Evolutionary conservation across 345 rosid genomes (phyloP), one percentile per base, ranked within the genome.

Genomic region (Psidium friedrichsthalianum): DNA sequence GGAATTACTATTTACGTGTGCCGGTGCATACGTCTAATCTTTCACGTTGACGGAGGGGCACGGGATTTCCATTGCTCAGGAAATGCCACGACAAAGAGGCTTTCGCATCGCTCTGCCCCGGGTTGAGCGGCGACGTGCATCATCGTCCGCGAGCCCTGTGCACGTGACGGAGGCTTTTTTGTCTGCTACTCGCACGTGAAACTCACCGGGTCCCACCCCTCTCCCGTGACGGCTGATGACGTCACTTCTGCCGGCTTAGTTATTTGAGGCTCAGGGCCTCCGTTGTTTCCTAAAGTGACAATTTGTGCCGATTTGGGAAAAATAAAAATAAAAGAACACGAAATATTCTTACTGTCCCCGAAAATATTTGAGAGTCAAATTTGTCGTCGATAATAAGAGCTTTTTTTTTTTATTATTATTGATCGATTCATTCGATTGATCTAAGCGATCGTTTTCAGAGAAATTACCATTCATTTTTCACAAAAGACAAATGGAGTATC

Each of bases 281-380:
- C 44, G 44, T 42, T 36, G 36, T 16, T 13, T 53, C 55, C 55
- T 2, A 15, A 53, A 13, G 14, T 5, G 18, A 52, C 0, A 13
- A 27, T 13, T n/a, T 0, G 6, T 2, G 9, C 1, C 1, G 15
- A 1, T 25, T 40, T n/a, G n/a, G 42, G 5, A 40, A 40, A 2
- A 11, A 25, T 36, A 12, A 12, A 27, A 6, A 61, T 15, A 0
- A 8, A 61, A 1, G 7, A 32, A 8, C 8, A 20, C 32, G 29
- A 1, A 64, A n/a, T 3, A 29, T 36, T 29, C 16, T 16, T 1
- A 7, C 51, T 0, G 0, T 1, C 3, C 1, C 1, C 8, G 24
- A 64, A 64, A 32, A 64, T 32, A 0, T 32, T 32, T 8, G 0
- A 36, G 3, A 16, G 3, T 6, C 1, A 0, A 21, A 54, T 54